phyloP scores from a whole-genome alignment of 129 eudicot genomes.

The Helichrysum umbraculigerum region DNA sequence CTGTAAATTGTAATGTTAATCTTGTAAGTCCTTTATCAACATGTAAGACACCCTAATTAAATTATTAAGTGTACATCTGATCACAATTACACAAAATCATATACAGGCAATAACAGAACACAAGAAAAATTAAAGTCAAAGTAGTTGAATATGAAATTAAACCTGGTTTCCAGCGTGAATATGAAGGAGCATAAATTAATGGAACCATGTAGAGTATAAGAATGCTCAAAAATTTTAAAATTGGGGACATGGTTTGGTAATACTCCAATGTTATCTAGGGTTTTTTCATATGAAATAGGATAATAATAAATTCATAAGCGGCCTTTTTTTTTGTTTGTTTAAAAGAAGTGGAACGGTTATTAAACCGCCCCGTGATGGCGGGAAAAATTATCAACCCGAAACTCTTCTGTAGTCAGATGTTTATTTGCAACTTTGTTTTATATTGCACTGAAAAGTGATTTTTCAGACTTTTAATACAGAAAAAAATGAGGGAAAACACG shows the following conservation, averaged over 20 bases:
- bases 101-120: neutral
- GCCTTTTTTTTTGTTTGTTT: neutral
- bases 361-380: constrained; percentile 22
- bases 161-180: constrained; percentile 44
- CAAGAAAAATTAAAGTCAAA: neutral
- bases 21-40: neutral
- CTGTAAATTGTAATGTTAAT: neutral
- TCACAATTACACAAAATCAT: neutral
- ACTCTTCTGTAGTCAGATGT: too few relatives aligned
- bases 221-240: constrained; percentile 11
- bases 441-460: too few relatives aligned
- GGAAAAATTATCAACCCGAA: constrained; percentile 10
- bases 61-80: neutral
- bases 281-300: neutral
- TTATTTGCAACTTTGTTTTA: too few relatives aligned
- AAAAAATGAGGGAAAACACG: too few relatives aligned
- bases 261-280: constrained; percentile 2
- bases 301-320: too few relatives aligned
- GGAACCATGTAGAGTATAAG: constrained; percentile 28
- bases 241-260: constrained; percentile 14
- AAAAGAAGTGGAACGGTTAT: constrained; percentile 12
- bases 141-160: constrained; percentile 14
- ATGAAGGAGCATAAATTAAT: constrained; percentile 26
- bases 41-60: neutral
- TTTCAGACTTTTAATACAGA: neutral